Percentiles rank a stretch among this genome's conserved stretches.
phyloP scores from a whole-genome alignment of 192 early-diverging fungal genomes.

The Coemansia sp. region DNA sequence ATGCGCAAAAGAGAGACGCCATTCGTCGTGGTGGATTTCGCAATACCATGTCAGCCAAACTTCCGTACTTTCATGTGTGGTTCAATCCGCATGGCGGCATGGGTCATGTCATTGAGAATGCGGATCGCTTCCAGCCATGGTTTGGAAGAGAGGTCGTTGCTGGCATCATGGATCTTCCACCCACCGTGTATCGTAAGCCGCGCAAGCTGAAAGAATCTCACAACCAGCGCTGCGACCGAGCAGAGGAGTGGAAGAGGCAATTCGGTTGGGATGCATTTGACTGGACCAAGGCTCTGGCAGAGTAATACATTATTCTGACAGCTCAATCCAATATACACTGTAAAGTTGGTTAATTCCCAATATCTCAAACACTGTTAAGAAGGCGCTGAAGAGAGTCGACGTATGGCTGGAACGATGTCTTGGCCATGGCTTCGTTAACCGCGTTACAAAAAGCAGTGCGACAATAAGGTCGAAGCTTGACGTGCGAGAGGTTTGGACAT shows the following conservation, averaged over 20 bases:
- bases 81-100: constrained; percentile 82
- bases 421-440: neutral
- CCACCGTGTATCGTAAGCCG: constrained; percentile 71
- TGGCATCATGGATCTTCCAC: constrained; percentile 77
- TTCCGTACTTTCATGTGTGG: constrained; percentile 99
- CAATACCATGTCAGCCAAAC: constrained; percentile 65
- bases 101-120: constrained; percentile 95
- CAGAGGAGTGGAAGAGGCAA: constrained; percentile 57
- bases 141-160: constrained; percentile 88
- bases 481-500: neutral
- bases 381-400: neutral
- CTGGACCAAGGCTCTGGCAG: constrained; percentile 68
- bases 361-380: neutral
- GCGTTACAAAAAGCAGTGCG: neutral
- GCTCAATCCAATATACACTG: neutral
- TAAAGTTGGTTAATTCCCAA: neutral
- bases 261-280: constrained; percentile 76
- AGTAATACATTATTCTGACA: neutral
- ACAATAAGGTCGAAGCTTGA: neutral
- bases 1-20: constrained; percentile 8
- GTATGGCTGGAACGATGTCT: neutral
- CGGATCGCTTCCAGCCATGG: constrained; percentile 74
- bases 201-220: constrained; percentile 56
- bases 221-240: constrained; percentile 49
- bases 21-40: constrained; percentile 67